Conservation (phyloP, 2,329 filamentous ascomycete genomes). For the Paracorniculantispora psalliotae region DNA sequence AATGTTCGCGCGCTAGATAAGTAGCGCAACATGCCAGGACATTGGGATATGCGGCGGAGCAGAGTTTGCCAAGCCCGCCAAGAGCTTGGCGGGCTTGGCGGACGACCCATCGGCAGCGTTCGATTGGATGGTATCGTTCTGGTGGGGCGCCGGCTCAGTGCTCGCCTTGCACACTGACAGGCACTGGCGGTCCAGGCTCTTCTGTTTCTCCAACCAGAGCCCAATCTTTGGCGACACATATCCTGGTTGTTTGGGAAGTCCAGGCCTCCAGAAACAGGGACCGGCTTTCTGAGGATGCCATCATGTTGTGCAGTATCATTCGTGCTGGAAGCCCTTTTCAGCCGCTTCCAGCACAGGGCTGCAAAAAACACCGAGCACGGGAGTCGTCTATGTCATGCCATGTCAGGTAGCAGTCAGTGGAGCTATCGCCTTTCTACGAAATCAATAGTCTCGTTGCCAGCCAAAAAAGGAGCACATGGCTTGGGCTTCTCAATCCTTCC, state of each 20-base stretch:
- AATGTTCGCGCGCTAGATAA: rapidly evolving
- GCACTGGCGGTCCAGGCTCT: conserved; percentile 13
- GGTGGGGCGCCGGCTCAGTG: conserved; percentile 4
- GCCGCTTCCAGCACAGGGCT: neutral
- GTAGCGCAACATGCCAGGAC: neutral
- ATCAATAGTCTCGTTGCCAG: neutral
- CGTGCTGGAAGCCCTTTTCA: neutral
- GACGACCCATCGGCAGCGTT: conserved; percentile 25
- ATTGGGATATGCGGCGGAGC: conserved; percentile 23
- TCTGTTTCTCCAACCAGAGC: conserved; percentile 6
- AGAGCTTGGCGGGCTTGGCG: conserved; percentile 36
- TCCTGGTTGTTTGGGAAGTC: neutral
- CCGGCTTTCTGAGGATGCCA: neutral
- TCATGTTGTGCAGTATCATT: neutral
- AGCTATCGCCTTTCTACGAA: neutral
- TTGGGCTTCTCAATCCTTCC: neutral
- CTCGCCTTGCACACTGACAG: conserved; percentile 11
- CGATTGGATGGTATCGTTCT: conserved; percentile 21
- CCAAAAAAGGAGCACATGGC: neutral
- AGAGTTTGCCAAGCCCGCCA: conserved; percentile 31
- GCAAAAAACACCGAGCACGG: neutral
- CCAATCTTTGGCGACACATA: neutral
- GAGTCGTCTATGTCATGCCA: too few relatives aligned
- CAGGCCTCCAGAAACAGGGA: neutral
- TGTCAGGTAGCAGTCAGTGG: neutral